Base-by-base conservation (phyloP, 1,139 yeast genomes). In the Sugiyamaella sp. region DNA sequence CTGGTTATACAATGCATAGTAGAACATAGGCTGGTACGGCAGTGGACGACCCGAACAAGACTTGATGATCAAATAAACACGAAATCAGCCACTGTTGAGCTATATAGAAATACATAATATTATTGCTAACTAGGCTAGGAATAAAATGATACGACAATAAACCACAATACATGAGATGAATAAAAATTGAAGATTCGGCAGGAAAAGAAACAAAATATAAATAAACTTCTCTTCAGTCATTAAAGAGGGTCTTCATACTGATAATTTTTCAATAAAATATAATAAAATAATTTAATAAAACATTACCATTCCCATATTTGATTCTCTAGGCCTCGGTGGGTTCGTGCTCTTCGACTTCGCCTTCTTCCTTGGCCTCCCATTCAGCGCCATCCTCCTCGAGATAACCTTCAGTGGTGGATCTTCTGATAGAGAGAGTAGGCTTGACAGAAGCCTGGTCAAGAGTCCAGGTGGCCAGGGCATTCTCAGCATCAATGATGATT, bases 401-500 rank as follows among this genome's bases (percentile, higher is more conserved):
- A 63, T 81, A 84, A 61, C 81, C 85, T 53, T 80, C 86, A 58
- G 79, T 79, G 53, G 79, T 74, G 54, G 79, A 74, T 70, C 89
- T 91, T 73, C 88, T 90, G 71, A 90, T 84, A 52, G 95, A 86
- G 69, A 91, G 80, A 60, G 97, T 84, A 66, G 98, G 98, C 81
- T 88, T 91, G 67, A 91, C 96, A 64, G 85, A 90, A 63, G 98
- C 97, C 66, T 89, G 82, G 75, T 91, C 98, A 70, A 90, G 80
- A 64, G 98, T 93, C 99, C 98, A 93, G 63, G 90, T 83, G 65
- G 95, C 93, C 71, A 93, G 82, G 57, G 98, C 96, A 66, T 85
- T 87, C 79, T 93, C 99, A 65, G 96, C 95, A 74, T 93, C 99
- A 70, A 90, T 87, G 68, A 93, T 89, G 75, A 93, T 90, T 80